phyloP scores from a whole-genome alignment of 352 stramenopile genomes.

The Globisporangium solare region DNA sequence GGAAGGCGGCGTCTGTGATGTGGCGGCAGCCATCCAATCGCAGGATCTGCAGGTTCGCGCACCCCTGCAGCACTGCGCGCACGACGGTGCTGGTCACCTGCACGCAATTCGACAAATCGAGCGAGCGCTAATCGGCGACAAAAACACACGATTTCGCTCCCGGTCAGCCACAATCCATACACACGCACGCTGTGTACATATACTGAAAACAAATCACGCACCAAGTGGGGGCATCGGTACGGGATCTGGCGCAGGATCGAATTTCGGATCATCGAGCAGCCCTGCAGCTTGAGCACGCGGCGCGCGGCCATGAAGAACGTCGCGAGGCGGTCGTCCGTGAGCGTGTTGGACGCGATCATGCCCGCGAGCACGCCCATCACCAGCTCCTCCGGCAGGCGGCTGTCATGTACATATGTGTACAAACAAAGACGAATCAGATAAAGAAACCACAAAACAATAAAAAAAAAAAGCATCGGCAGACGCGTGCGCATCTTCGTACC shows the following conservation, averaged over 20 bases:
- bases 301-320: constrained; percentile 79
- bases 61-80: constrained; percentile 73
- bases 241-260: constrained; percentile 86
- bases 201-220: constrained; percentile 18
- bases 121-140: constrained; percentile 45
- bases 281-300: constrained; percentile 63
- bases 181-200: neutral
- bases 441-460: too few relatives aligned
- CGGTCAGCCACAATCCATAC: neutral
- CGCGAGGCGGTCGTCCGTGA: constrained; percentile 80
- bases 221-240: constrained; percentile 73
- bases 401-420: constrained; percentile 14
- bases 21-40: constrained; percentile 82
- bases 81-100: constrained; percentile 87
- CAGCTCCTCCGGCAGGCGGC: constrained; percentile 75
- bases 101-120: constrained; percentile 81
- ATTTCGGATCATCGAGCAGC: constrained; percentile 78
- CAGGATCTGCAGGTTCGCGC: constrained; percentile 66
- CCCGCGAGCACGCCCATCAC: constrained; percentile 65
- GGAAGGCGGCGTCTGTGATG: constrained; percentile 85
- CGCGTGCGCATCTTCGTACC: constrained; percentile 23
- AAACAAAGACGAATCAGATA: neutral
- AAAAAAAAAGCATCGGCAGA: constrained; percentile 5
- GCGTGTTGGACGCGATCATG: constrained; percentile 66
- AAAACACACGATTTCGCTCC: neutral